Base-by-base conservation (phyloP, 768 basidiomycete species). In the Thelephora aurantiotincta region DNA sequence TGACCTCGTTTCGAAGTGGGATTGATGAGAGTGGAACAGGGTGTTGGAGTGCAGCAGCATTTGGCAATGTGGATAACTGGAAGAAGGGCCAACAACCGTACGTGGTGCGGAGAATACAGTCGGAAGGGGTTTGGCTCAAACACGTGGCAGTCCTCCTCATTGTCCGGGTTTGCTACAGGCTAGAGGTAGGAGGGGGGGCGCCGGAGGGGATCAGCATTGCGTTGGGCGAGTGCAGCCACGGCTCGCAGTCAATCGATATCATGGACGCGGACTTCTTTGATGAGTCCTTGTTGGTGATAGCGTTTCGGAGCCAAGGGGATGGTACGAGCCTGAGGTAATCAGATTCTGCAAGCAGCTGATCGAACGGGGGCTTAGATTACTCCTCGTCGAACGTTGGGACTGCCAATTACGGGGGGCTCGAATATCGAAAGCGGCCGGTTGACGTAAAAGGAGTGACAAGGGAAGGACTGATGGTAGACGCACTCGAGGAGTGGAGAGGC, bases 201-300 rank as follows among this genome's bases (percentile, higher is more conserved):
- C 61, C 63, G 56, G 62, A 68, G 44, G 26, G 50, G 52, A 65
- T 79, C 57, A 55, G 54, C 48, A 60, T 67, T 44, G 71, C 65
- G 53, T 58, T 80, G 61, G 65, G 81, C 41, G 73, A 78, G 59
- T 77, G 76, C 64, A 63, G 63, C 59, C 52, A 62, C 51, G 64
- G 53, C 41, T 54, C 55, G 53, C 57, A 50, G 47, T 65, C 68
- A 54, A 60, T 78, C 56, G 70, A 78, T 50, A 54, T 85, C 41
- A 59, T 86, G 58, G 80, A 80, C 55, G 71, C 67, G 37, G 80
- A 85, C 48, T 88, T 88, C 64, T 86, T 90, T 61, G 86, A 89
- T 66, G 80, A 85, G 54, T 74, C 78, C 60, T 67, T 61, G 56
- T 59, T 86, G 50, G 70, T 85, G 54, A 66, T 85, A 52, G 71